Evolutionary conservation across 2,329 filamentous ascomycete species (phyloP).

Genomic region (Basipetospora chlamydospora): DNA sequence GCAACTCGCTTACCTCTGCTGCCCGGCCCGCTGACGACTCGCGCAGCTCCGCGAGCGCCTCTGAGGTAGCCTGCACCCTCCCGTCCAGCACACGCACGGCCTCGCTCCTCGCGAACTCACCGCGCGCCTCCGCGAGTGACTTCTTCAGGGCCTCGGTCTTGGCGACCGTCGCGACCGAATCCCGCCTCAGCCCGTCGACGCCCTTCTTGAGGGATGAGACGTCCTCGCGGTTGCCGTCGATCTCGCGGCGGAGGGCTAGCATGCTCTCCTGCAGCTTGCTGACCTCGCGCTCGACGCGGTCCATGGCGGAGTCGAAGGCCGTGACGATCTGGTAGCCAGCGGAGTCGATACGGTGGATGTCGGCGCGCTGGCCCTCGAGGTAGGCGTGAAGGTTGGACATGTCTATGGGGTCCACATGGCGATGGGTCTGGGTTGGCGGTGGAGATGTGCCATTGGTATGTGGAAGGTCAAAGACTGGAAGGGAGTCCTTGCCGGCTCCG

Average conservation of each 20-base stretch:
- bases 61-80: conserved; percentile 12
- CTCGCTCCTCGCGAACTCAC: background rate
- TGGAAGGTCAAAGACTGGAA: too few relatives aligned
- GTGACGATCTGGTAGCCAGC: conserved; percentile 22
- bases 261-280: conserved; percentile 17
- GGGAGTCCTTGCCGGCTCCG: too few relatives aligned
- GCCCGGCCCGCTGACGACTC: conserved; percentile 10
- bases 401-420: conserved; percentile 7
- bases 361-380: conserved; percentile 18
- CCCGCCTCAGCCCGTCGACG: conserved; percentile 10
- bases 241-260: conserved; percentile 13
- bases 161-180: background rate
- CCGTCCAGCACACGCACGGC: conserved; percentile 11
- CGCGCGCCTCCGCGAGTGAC: background rate
- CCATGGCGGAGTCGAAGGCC: conserved; percentile 19
- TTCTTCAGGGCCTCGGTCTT: background rate
- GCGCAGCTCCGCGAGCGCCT: conserved; percentile 10
- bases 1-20: conserved; percentile 9
- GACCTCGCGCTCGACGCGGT: conserved; percentile 20
- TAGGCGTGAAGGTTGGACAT: conserved; percentile 18
- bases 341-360: conserved; percentile 22
- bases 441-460: too few relatives aligned
- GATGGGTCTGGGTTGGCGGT: too few relatives aligned
- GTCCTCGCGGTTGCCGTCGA: conserved; percentile 12
- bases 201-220: conserved; percentile 15